Evolutionary conservation across 2,329 filamentous ascomycete species (phyloP).

Genomic region (Aspergillus flavus): DNA sequence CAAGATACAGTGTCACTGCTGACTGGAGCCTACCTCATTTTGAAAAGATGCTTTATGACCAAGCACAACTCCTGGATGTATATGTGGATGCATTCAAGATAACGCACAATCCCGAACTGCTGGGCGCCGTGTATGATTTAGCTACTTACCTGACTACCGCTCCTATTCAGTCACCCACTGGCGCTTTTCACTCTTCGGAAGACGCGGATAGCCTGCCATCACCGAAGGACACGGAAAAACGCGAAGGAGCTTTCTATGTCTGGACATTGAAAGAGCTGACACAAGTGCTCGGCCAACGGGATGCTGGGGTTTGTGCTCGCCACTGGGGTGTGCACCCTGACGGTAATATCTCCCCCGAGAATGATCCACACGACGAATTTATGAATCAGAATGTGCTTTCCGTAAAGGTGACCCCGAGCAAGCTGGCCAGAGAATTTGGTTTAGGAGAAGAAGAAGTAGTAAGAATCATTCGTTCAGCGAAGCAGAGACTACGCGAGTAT

Average conservation of each 20-base stretch:
- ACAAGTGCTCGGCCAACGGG: slow-evolving; percentile 68
- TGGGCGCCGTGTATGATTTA: slow-evolving; percentile 77
- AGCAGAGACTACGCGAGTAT: slow-evolving; percentile 68
- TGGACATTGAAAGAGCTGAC: slow-evolving; percentile 91
- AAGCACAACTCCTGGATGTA: slow-evolving; percentile 78
- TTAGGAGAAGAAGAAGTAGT: slow-evolving; percentile 70
- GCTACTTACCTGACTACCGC: slow-evolving; percentile 79
- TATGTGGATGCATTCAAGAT: slow-evolving; percentile 85
- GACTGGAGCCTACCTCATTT: slow-evolving; percentile 97
- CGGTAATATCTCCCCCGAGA: slow-evolving; percentile 79
- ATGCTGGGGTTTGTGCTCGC: slow-evolving; percentile 73
- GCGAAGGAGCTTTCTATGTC: slow-evolving; percentile 90
- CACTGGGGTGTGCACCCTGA: slow-evolving; percentile 84
- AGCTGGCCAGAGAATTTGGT: slow-evolving; percentile 74
- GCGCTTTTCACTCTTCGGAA: slow-evolving; percentile 85
- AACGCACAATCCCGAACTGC: slow-evolving; percentile 69
- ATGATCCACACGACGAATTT: slow-evolving; percentile 92
- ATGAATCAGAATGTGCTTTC: slow-evolving; percentile 89
- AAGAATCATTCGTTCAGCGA: slow-evolving; percentile 67
- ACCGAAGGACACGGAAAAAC: slow-evolving; percentile 75
- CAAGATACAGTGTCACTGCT: slow-evolving; percentile 83
- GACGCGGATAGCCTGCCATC: slow-evolving; percentile 82
- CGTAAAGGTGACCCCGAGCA: slow-evolving; percentile 66
- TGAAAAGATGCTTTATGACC: slow-evolving; percentile 95
- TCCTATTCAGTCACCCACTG: slow-evolving; percentile 67